Base-by-base conservation (phyloP, 495 filamentous ascomycete species). In the Trichoderma orchidacearum region DNA sequence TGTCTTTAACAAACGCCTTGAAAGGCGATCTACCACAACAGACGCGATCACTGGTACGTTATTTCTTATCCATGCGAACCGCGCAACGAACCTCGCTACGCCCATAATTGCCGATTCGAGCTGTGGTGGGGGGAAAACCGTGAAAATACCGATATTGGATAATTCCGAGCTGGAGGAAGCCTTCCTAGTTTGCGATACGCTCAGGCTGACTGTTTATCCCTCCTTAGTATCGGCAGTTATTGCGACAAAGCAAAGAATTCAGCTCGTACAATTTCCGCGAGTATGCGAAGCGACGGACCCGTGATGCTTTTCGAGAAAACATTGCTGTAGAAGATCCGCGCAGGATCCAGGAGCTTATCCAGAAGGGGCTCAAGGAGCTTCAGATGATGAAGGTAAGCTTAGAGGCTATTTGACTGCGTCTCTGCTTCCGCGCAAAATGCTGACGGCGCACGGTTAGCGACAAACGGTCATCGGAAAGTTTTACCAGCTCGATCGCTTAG, bases 261-360 rank as follows among this genome's bases (percentile, higher is more conserved):
- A 82, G 90, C 54, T 78, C 84, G 59, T 98, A 96, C 78, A 97
- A 96, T 70, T 98, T 96, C 78, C 82, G 93, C 66, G 92, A 97
- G 63, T 98, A 96, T 72, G 91, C 94, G 29, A 87, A 81, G 67
- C 84, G 94, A 57, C 80, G 93, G 65, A 92, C 93, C 62, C 75
- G 75, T 63, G 93, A 96, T 74, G 81, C 87, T 9, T 98, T 98
- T 68, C 80, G 87, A 56, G 90, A 92, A 68, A 78, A 94, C 66
- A 77, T 76, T 56, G 74, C 74, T 58, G 75, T 79, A 12, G 80
- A 87, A 58, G 91, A 93, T 54, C 67, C 70, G 45, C 75, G 90
- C 60, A 74, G 76, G 71, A 78, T 94, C 68, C 90, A 96, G 68
- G 89, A 93, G 66, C 72, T 96, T 66, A 79, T 97, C 60, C 89